A percentile compares a stretch with the other conserved stretches of the same genome.
Conservation (phyloP, 108 stramenopile genomes). For the Craspedostauros australis region DNA sequence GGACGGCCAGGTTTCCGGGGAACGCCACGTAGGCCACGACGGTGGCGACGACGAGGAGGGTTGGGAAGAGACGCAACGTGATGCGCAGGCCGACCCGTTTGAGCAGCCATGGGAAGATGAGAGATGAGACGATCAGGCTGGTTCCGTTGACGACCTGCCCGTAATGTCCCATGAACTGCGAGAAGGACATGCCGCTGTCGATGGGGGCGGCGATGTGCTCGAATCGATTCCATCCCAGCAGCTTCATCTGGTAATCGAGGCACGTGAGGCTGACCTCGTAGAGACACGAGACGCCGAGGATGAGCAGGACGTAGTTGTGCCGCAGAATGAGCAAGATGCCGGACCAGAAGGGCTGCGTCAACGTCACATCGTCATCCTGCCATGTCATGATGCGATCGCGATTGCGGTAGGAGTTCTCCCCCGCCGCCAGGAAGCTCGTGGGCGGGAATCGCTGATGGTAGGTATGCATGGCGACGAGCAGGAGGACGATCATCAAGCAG, state of each 20-base stretch:
- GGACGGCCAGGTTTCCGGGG: slow-evolving; percentile 65
- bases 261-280: slow-evolving; percentile 94
- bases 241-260: slow-evolving; percentile 96
- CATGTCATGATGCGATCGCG: not conserved
- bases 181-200: slow-evolving; percentile 45
- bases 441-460: slow-evolving; percentile 33
- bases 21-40: slow-evolving; percentile 67
- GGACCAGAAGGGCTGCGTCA: slow-evolving; percentile 36
- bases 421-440: slow-evolving; percentile 7
- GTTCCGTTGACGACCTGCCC: slow-evolving; percentile 85
- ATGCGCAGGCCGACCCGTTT: slow-evolving; percentile 57
- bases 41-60: slow-evolving; percentile 62
- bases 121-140: slow-evolving; percentile 69
- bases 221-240: slow-evolving; percentile 74
- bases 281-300: slow-evolving; percentile 89
- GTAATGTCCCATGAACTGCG: slow-evolving; percentile 87
- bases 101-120: slow-evolving; percentile 79
- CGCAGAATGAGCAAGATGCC: slow-evolving; percentile 78
- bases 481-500: slow-evolving; percentile 31
- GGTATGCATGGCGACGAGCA: slow-evolving; percentile 32
- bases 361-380: slow-evolving; percentile 26
- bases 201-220: not conserved
- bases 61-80: slow-evolving; percentile 83
- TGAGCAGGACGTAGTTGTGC: slow-evolving; percentile 85
- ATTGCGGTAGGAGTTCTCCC: slow-evolving; percentile 1